phyloP scores from a whole-genome alignment of 441 rosid genomes.

The Mallotus repandus region DNA sequence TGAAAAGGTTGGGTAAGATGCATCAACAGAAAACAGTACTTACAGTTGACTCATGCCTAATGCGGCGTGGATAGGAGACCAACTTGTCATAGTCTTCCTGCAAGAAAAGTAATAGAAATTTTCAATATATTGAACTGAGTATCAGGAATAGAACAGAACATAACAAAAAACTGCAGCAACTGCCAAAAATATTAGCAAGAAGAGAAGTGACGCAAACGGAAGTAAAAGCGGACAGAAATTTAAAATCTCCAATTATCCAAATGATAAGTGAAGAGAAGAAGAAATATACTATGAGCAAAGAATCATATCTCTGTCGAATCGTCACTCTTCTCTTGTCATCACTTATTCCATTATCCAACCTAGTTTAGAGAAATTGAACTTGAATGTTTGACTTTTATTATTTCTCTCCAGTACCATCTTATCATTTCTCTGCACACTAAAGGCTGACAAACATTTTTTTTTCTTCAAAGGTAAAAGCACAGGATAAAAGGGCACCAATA shows the following conservation, averaged over 20 bases:
- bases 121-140: slow-evolving; percentile 8
- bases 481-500: neutral
- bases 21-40: slow-evolving; percentile 35
- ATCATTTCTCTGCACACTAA: neutral
- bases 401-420: neutral
- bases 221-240: neutral
- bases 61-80: slow-evolving; percentile 50
- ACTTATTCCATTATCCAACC: neutral
- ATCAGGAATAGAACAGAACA: neutral
- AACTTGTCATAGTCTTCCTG: slow-evolving; percentile 80
- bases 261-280: neutral
- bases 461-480: neutral
- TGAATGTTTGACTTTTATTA: neutral
- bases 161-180: neutral
- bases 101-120: slow-evolving; percentile 26
- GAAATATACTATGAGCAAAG: neutral
- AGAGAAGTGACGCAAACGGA: neutral
- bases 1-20: slow-evolving; percentile 8
- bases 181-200: neutral
- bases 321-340: neutral
- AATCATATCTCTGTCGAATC: slow-evolving; percentile 5
- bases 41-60: slow-evolving; percentile 91
- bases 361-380: neutral
- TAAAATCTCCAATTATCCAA: neutral
- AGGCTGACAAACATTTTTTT: neutral